Base-by-base conservation (phyloP, 768 basidiomycete species). In the Pleurotus djamor region DNA sequence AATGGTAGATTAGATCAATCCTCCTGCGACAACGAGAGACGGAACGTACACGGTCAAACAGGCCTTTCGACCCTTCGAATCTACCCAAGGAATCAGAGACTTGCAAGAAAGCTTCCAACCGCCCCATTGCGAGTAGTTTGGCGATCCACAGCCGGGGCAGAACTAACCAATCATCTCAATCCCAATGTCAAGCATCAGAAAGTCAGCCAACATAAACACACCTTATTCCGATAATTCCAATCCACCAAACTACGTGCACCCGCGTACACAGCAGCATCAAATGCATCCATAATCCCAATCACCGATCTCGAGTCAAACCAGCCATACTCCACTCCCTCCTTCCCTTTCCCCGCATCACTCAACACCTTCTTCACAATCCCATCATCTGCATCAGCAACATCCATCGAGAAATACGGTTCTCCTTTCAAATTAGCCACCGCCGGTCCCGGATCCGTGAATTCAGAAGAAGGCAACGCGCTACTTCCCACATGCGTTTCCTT, bases 51-150 rank as follows among this genome's bases (percentile, higher is more conserved):
- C 81, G 43, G 92, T 87, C 4, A 82, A 82, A 75, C 92, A 94
- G 4, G 87, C 86, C 65, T 83, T 84, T 64, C 76, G 79, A 44
- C 79, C 83, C 43, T 74, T 72, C 57, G 86, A 86, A 61, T 88
- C 80, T 5, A 82, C 78, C 89, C 92, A 92, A 5, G 92, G 91
- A 16, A 93, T 71, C 32, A 92, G 70, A 0, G 90, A 82, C 5
- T 82, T 76, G 71, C 96, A 99, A 4, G 83, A 81, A 1, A 95
- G 74, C 73, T 99, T 99, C 96, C 95, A 99, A 0, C 96, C 96
- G 3, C 86, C 94, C 96, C 96, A 98, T 64, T 92, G 78, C 0
- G 93, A 91, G 66, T 92, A 91, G 0, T 87, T 83, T 2, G 82
- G 81, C 0, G 87, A 83, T 3, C 95, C 94, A 69, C 96, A 98